Base-by-base conservation (phyloP, 768 basidiomycete species). In the Suillus clintonianus region DNA sequence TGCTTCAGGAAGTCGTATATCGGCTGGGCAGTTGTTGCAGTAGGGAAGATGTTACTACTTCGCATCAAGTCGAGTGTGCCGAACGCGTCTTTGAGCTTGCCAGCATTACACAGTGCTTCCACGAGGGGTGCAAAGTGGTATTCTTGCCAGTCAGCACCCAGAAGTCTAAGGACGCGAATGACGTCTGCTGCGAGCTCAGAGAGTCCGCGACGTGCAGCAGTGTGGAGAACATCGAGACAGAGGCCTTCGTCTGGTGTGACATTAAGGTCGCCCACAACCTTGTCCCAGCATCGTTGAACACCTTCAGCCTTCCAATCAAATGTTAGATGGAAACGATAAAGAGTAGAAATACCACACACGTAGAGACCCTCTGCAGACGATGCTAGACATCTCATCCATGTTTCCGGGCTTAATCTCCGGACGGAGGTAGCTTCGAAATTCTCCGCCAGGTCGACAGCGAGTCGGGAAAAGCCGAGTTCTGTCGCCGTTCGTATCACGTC, bases 101-200 rank as follows among this genome's bases (percentile, higher is more conserved):
- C 79, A 32, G 80, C 82, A 15, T 78, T 82, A 73, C 85, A 86
- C 69, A 90, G 87, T 0, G 92, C 87, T 70, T 94, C 90, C 36
- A 95, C 78, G 24, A 95, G 76, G 3, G 92, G 86, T 1, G 90
- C 86, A 68, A 92, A 86, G 71, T 96, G 94, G 69, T 90, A 77
- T 71, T 95, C 94, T 69, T 81, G 71, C 76, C 84, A 81, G 53
- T 79, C 71, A 15, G 85, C 74, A 17, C 82, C 81, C 9, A 84
- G 74, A 11, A 65, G 59, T 51, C 84, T 81, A 43, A 96, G 78
- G 8, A 83, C 76, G 1, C 81, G 84, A 47, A 95, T 76, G 34
- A 84, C 90, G 47, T 88, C 86, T 15, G 84, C 78, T 27, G 89
- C 92, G 1, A 95, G 81, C 53, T 86, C 84, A 6, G 90, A 84